Conservation (phyloP, 2,329 filamentous ascomycete species). For the Curvularia eragrostidis region DNA sequence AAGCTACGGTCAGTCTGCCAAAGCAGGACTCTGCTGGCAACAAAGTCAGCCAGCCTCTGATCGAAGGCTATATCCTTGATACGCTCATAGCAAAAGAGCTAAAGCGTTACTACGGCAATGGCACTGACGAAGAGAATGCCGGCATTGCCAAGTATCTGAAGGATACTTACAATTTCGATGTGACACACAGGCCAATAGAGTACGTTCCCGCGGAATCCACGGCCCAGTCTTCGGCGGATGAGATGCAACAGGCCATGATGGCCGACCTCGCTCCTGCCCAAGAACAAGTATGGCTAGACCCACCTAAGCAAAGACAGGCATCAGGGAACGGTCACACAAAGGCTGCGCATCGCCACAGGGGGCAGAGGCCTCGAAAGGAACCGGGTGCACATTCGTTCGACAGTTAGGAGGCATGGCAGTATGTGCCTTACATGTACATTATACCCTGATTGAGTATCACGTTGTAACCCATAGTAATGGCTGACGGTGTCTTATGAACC, state of each 20-base stretch:
- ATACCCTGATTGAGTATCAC: not conserved
- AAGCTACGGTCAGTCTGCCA: slow-evolving; percentile 18
- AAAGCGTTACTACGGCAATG: slow-evolving; percentile 26
- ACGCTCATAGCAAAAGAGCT: slow-evolving; percentile 33
- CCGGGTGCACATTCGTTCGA: slow-evolving; percentile 7
- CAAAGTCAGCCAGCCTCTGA: slow-evolving; percentile 14
- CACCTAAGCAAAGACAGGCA: not conserved
- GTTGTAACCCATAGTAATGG: not conserved
- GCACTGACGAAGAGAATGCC: slow-evolving; percentile 26
- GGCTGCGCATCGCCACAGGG: not conserved
- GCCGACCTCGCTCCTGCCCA: not conserved
- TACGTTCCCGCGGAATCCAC: slow-evolving; percentile 4
- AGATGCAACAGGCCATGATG: slow-evolving; percentile 20
- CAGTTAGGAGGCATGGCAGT: not conserved
- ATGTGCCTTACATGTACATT: not conserved
- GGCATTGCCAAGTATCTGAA: slow-evolving; percentile 30
- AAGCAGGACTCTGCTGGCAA: not conserved
- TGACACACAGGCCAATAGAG: slow-evolving; percentile 9
- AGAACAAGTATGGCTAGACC: slow-evolving; percentile 1
- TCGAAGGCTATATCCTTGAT: slow-evolving; percentile 21
- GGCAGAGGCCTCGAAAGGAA: not conserved
- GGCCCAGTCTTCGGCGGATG: slow-evolving; percentile 21
- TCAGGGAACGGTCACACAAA: not conserved
- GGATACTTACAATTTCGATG: slow-evolving; percentile 25
- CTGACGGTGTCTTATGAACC: not conserved